These are phyloP conservation scores for Epichloe baconii DNA, from an alignment of 2,329 filamentous ascomycete genomes.

Conservation along the genomic window DNA sequence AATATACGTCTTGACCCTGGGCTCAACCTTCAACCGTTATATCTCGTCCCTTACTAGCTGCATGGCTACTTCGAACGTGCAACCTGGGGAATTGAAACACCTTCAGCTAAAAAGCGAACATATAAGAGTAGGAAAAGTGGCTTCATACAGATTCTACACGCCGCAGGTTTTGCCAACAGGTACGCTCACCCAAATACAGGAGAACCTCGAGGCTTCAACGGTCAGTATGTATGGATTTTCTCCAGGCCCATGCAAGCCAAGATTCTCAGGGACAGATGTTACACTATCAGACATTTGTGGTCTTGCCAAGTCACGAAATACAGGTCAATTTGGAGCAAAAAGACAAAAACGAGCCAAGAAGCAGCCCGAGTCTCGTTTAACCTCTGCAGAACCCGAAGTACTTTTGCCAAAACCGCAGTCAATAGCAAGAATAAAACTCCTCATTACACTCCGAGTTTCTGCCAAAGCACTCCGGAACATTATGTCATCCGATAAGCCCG, in stretches of 20 bases:
- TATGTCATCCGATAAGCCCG: not conserved
- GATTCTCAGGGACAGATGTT: not conserved
- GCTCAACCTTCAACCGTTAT: conserved; percentile 23
- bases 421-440: not conserved
- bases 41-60: conserved; percentile 24
- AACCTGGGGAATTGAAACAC: conserved; percentile 20
- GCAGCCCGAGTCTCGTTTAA: not conserved
- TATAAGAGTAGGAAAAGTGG: conserved; percentile 22
- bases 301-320: not conserved
- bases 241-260: not conserved
- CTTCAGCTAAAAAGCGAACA: conserved; percentile 24
- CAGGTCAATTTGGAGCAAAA: not conserved
- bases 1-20: conserved; percentile 23
- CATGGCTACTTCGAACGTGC: conserved; percentile 18
- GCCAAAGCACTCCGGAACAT: not conserved
- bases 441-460: conserved; percentile 2
- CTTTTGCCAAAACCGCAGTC: not conserved
- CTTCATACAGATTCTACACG: conserved; percentile 21
- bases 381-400: not conserved
- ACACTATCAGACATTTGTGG: conserved; percentile 1
- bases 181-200: not conserved
- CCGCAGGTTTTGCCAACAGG: not conserved
- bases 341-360: conserved; percentile 1
- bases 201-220: conserved; percentile 2
- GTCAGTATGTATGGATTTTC: conserved; percentile 7